Evolutionary conservation across 2,329 filamentous ascomycete genomes (phyloP), one percentile per base, ranked within the genome.

Genomic region (Verticillium longisporum): DNA sequence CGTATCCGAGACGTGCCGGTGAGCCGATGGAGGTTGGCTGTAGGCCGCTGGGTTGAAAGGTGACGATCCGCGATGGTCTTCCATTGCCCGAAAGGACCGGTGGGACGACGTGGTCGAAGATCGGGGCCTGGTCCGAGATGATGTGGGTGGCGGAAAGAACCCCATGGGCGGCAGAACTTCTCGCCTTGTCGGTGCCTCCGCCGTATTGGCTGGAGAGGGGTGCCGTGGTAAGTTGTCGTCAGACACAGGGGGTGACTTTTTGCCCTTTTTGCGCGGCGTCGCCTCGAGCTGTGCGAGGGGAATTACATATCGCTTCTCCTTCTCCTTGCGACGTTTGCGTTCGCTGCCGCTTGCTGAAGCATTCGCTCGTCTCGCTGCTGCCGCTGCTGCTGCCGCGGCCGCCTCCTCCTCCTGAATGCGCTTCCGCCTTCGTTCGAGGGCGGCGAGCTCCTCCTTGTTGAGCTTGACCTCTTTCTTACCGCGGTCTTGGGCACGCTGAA

Each of bases 381-480:
- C 38, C 1, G 38, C 37, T 15, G 37, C 37, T 38, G 37, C 38
- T 4, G 45, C 45, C 10, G 45, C 45, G 2, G 75, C 72, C 59
- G 18, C 18, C 18, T 79, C 76, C 45, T 77, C 75, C 37, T 78
- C 78, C 66, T 82, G 78, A 68, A 86, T 77, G 61, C 88, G 84
- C 71, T 86, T 84, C 64, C 83, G 78, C 68, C 83, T 81, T 64
- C 87, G 84, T 71, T 94, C 89, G 67, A 96, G 80, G 56, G 92
- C 92, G 64, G 88, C 89, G 67, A 97, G 79, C 73, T 97, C 93
- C 60, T 89, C 86, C 69, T 88, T 84, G 67, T 84, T 92, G 65
- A 98, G 82, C 71, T 88, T 89, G 61, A 97, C 91, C 61, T 96
- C 90, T 55, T 83, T 80, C 73, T 88, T 89, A 65, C 92, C 92